Evolutionary conservation across 306 rosid genomes (phyloP).

Genomic region (Rosa rugosa): DNA sequence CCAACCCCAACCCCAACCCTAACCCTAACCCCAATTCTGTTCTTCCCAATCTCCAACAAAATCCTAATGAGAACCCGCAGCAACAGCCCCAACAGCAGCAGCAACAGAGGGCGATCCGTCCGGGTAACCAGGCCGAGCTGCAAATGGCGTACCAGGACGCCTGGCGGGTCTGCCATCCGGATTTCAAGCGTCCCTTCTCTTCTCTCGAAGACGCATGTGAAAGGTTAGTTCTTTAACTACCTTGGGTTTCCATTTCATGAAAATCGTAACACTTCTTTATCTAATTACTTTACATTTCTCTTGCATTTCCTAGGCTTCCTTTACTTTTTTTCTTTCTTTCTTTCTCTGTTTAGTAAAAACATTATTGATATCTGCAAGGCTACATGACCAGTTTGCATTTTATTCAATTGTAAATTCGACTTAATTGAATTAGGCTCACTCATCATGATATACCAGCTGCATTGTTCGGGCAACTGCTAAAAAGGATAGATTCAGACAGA

Average conservation of each 20-base stretch:
- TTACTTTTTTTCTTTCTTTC: neutral
- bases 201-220: constrained; percentile 94
- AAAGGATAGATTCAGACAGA: neutral
- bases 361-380: neutral
- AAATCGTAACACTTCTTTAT: neutral
- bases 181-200: constrained; percentile 83
- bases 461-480: neutral
- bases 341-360: neutral
- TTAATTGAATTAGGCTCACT: neutral
- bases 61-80: constrained; percentile 41
- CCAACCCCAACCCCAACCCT: constrained; percentile 43
- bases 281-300: neutral
- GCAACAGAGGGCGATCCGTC: constrained; percentile 62
- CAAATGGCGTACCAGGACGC: constrained; percentile 99
- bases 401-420: neutral
- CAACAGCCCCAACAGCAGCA: constrained; percentile 34
- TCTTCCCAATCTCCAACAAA: constrained; percentile 43
- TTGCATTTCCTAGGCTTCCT: neutral
- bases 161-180: constrained; percentile 92
- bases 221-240: constrained; percentile 41
- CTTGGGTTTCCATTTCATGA: neutral
- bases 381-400: neutral
- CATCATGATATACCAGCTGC: neutral
- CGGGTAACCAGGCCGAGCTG: constrained; percentile 77
- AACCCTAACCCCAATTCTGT: constrained; percentile 29